Conservation (phyloP, 139 green algal species). For the Coelastrella sp. region DNA sequence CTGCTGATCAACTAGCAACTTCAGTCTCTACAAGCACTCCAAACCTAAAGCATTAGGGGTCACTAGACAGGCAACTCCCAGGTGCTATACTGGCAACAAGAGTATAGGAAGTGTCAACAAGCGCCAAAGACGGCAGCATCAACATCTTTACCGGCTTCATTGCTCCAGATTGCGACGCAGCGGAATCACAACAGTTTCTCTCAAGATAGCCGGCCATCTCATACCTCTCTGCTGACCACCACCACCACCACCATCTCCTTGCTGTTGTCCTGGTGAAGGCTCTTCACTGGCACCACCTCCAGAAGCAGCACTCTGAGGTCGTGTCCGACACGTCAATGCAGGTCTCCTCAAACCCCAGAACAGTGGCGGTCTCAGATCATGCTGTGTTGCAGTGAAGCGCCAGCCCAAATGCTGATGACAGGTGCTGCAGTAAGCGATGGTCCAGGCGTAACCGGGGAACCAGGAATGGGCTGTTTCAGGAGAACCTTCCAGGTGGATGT, state of each 20-base stretch:
- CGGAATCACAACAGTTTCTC: neutral
- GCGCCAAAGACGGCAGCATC: no score
- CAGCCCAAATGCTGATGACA: constrained; percentile 40
- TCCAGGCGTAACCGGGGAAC: constrained; percentile 38
- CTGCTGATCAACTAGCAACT: no score
- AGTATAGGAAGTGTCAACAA: no score
- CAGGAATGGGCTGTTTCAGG: constrained; percentile 35
- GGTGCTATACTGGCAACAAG: no score
- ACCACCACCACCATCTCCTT: neutral
- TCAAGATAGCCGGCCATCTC: no score
- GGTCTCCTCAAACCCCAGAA: constrained; percentile 42
- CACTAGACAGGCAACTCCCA: no score
- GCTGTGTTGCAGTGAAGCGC: constrained; percentile 18
- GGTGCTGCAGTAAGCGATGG: constrained; percentile 34
- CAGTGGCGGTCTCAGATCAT: neutral
- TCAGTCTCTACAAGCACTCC: no score
- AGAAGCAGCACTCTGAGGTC: neutral
- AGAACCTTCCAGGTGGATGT: neutral
- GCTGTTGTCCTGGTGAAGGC: neutral
- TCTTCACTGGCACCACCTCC: neutral
- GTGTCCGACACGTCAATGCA: neutral
- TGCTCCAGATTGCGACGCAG: no score
- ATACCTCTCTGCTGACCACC: neutral
- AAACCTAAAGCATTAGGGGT: no score
- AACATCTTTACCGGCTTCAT: no score